Evolutionary conservation across 805 yeast species (phyloP), one percentile per base, ranked within the genome.

Genomic region (Zygoascus biomembranicola): DNA sequence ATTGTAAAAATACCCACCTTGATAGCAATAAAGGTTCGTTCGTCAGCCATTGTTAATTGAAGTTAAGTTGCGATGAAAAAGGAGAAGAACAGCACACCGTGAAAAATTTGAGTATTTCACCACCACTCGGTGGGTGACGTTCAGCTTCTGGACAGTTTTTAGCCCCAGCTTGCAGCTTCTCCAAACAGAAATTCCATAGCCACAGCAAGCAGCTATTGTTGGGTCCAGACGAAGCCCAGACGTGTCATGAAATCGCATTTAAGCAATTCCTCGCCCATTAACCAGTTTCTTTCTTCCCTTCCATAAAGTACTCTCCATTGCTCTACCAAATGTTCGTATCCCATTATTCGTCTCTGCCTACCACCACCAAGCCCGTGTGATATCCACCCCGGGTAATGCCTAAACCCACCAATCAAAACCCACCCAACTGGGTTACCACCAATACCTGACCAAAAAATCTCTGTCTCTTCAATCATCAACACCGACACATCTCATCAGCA

Each of bases 11-110:
- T 35, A 57, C 70, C 43, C 47, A 67, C 71, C 69, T 69, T 69
- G 64, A 69, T 69, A 51, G 73, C 73, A 65, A 69, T 69, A 56
- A 69, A 69, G 57, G 73, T 69, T 59, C 61, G 67, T 57, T 65
- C 66, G 63, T 54, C 60, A 52, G 63, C 52, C 64, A 61, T 59
- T 55, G 50, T 59, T 44, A 16, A 11, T 26, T 53, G 26, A 13
- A 13, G 16, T 18, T 45, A 6, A 19, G 23, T 11, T n/a, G 16
- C 4, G 13, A 42, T 42, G 45, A n/a, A 42, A 42, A 44, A 26
- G 26, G 10, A 18, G 23, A 44, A n/a, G 13, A 44, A 44, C 31
- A 18, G 20, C 26, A 19, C 32, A 44, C 14, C 4, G 32, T 44
- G 47, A 44, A 44, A 44, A 44, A 44, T 44, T 44, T 44, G 20